phyloP scores from a whole-genome alignment of 805 yeast genomes.

The Metahyphopichia silvanorum region DNA sequence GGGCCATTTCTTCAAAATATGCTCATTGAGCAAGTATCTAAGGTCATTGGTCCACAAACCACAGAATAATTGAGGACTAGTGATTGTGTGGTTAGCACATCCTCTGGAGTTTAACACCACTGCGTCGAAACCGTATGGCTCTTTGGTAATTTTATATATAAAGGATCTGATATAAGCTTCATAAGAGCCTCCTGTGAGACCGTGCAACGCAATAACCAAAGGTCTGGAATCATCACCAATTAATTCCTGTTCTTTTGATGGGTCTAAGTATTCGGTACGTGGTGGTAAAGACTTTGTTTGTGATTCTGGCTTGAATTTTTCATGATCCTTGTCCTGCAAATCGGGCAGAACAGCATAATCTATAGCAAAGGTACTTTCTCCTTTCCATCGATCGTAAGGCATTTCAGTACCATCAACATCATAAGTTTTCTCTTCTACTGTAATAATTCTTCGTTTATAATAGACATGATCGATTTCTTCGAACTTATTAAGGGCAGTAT shows the following conservation, averaged over 20 bases:
- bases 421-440: constrained; percentile 24
- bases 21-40: constrained; percentile 52
- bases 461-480: constrained; percentile 38
- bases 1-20: constrained; percentile 52
- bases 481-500: constrained; percentile 42
- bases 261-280: constrained; percentile 59
- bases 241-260: constrained; percentile 37
- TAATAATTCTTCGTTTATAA: constrained; percentile 44
- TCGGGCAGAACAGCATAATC: constrained; percentile 38
- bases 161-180: constrained; percentile 68
- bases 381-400: constrained; percentile 39
- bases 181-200: constrained; percentile 77
- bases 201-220: constrained; percentile 62
- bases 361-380: constrained; percentile 45
- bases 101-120: constrained; percentile 70
- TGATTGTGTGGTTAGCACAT: constrained; percentile 69
- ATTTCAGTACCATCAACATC: constrained; percentile 22
- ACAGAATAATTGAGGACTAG: constrained; percentile 64
- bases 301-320: constrained; percentile 38
- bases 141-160: constrained; percentile 39
- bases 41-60: constrained; percentile 71
- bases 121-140: constrained; percentile 47
- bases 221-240: constrained; percentile 45
- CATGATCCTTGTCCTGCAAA: constrained; percentile 15
- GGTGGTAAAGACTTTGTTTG: constrained; percentile 61